phyloP scores from a whole-genome alignment of 2,329 filamentous ascomycete species.

The Pochonia chlamydosporia region DNA sequence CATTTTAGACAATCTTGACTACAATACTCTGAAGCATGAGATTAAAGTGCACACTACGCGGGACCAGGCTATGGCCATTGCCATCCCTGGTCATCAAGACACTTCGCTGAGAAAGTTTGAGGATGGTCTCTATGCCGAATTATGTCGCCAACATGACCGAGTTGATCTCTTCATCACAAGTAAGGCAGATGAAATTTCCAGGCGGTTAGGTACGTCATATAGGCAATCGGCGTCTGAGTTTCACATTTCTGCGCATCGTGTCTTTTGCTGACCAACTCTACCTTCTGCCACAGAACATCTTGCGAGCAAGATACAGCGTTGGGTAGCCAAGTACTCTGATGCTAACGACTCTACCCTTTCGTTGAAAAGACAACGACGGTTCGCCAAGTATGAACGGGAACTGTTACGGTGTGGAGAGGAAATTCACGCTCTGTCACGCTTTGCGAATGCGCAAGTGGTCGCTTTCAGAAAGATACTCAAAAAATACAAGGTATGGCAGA shows the following conservation, averaged over 20 bases:
- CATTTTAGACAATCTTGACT: constrained; percentile 74
- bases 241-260: too few relatives aligned
- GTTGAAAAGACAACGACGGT: constrained; percentile 43
- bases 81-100: constrained; percentile 68
- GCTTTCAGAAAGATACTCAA: constrained; percentile 81
- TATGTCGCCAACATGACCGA: constrained; percentile 70
- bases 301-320: constrained; percentile 39
- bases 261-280: constrained; percentile 8
- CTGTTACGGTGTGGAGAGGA: constrained; percentile 61
- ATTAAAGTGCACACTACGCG: constrained; percentile 76
- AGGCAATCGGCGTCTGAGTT: too few relatives aligned
- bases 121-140: constrained; percentile 61
- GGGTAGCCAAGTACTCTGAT: constrained; percentile 38
- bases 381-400: constrained; percentile 48
- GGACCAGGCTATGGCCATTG: constrained; percentile 62
- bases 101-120: constrained; percentile 58
- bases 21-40: constrained; percentile 78
- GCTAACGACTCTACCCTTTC: constrained; percentile 26
- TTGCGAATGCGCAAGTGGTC: constrained; percentile 65
- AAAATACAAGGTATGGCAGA: constrained; percentile 63
- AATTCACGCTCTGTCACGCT: constrained; percentile 63
- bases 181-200: constrained; percentile 72
- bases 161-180: constrained; percentile 73
- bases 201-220: constrained; percentile 54
- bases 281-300: constrained; percentile 36